Base-by-base conservation (phyloP, 805 yeast species). In the Clavispora asparagi region DNA sequence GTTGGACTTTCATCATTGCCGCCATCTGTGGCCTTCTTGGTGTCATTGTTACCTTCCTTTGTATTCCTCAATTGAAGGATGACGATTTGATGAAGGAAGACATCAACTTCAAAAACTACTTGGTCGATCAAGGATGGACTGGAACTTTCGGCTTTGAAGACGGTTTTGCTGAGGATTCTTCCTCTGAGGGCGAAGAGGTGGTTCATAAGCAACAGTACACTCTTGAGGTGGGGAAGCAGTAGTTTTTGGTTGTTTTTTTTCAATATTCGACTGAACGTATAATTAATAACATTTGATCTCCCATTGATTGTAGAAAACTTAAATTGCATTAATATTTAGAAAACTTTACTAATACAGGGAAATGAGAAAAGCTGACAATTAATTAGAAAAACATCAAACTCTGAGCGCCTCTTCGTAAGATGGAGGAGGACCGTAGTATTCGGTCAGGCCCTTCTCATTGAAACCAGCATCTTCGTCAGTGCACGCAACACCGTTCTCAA, bases 1-100 rank as follows among this genome's bases (percentile, higher is more conserved):
- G 68, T 49, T 86, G 88, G 87, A 85, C 92, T 6, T 86, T 86
- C 57, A 85, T 86, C 53, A 83, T 86, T 56, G 86, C 91, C 25
- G 94, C 94, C 12, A 68, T 78, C 43, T 75, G 86, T 56, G 92
- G 94, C 44, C 63, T 79, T 8, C 70, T 70, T 7, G 94, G 94
- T 60, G 77, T 85, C 32, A 41, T 75, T 8, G 69, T 80, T 30
- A 81, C 88, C 0, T 77, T 63, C 57, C 52, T 83, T 59, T 82
- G 79, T 47, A 73, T 86, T 51, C 92, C 94, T 7, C 87, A 84
- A 55, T 72, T 82, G 52, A 74, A 61, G 27, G 89, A 84, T 11
- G 86, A 79, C n/a, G 94, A 86, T 59, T 73, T 83, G 48, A 68
- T 78, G 67, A 71, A 68, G 55, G 84, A 83, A 57, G 91, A 85